phyloP scores from a whole-genome alignment of 306 rosid genomes.

The Oemleria cerasiformis region DNA sequence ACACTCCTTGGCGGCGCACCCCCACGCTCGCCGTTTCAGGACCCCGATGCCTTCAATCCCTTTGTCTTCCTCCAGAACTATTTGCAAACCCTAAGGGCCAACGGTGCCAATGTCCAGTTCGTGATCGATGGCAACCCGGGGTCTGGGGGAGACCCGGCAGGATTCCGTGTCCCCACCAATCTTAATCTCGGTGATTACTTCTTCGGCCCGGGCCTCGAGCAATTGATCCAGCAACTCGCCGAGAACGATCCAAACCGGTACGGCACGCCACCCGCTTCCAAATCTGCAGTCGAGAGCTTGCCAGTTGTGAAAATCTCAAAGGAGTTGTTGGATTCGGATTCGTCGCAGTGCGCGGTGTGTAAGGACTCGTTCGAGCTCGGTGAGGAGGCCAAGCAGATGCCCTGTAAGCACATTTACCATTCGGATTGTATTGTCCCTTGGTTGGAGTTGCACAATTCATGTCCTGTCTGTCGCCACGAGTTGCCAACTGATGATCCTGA shows the following conservation, averaged over 20 bases:
- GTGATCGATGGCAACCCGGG: slow-evolving; percentile 52
- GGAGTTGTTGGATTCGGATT: slow-evolving; percentile 63
- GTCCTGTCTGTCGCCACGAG: slow-evolving; percentile 93
- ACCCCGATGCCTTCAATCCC: slow-evolving; percentile 63
- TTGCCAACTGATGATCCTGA: slow-evolving; percentile 84
- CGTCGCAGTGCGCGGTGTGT: slow-evolving; percentile 88
- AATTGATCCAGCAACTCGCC: slow-evolving; percentile 88
- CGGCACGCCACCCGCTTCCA: slow-evolving; percentile 87
- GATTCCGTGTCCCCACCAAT: slow-evolving; percentile 49
- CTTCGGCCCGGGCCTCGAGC: slow-evolving; percentile 91
- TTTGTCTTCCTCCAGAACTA: slow-evolving; percentile 67
- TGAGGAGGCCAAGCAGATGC: slow-evolving; percentile 75
- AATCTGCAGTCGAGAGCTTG: slow-evolving; percentile 55
- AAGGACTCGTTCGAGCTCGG: slow-evolving; percentile 70
- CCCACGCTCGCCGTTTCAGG: slow-evolving; percentile 42
- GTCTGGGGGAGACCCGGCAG: slow-evolving; percentile 37
- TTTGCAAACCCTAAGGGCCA: slow-evolving; percentile 52
- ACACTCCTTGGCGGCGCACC: slow-evolving; percentile 50
- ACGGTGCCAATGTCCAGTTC: slow-evolving; percentile 72
- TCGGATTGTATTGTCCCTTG: slow-evolving; percentile 78
- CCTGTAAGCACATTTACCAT: slow-evolving; percentile 88
- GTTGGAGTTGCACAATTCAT: slow-evolving; percentile 84
- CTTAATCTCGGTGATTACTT: slow-evolving; percentile 80
- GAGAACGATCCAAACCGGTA: slow-evolving; percentile 89
- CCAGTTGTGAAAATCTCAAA: slow-evolving; percentile 50